A percentile compares a stretch with the other conserved stretches of the same genome.
Conservation (phyloP, 176 grass and related monocot species). For the Bothriochloa decipiens region DNA sequence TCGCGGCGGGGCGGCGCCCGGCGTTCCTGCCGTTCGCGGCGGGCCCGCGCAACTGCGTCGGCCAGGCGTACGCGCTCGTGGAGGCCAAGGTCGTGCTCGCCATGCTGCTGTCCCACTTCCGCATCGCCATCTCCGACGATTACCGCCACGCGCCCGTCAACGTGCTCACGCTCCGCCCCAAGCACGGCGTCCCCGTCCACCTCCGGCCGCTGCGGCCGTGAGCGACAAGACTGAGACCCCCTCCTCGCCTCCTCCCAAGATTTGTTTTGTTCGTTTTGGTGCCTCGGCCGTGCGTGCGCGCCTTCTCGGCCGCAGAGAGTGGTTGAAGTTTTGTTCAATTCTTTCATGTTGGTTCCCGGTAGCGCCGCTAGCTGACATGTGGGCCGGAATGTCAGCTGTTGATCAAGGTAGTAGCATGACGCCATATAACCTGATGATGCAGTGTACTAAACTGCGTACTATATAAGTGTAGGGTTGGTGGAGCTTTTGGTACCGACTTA, state of each 20-base stretch:
- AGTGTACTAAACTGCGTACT: background rate
- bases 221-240: background rate
- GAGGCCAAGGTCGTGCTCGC: constrained; percentile 86
- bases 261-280: constrained; percentile 13
- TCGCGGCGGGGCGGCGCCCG: constrained; percentile 55
- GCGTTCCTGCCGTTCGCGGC: constrained; percentile 84
- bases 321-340: constrained; percentile 21
- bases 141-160: constrained; percentile 89
- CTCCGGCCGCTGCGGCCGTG: constrained; percentile 56
- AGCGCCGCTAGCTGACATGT: background rate
- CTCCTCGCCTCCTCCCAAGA: background rate
- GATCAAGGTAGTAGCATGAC: background rate
- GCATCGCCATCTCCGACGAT: constrained; percentile 75
- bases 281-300: background rate
- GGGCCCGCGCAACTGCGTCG: constrained; percentile 87
- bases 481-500: constrained; percentile 21
- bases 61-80: constrained; percentile 73
- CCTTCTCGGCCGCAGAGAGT: constrained; percentile 1
- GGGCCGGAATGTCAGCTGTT: background rate
- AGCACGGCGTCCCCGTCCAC: constrained; percentile 78
- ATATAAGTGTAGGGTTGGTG: background rate
- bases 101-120: constrained; percentile 72
- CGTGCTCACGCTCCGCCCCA: constrained; percentile 86
- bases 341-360: background rate
- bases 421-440: background rate